phyloP scores from a whole-genome alignment of 768 basidiomycete species.

The Hydnum rufescens region DNA sequence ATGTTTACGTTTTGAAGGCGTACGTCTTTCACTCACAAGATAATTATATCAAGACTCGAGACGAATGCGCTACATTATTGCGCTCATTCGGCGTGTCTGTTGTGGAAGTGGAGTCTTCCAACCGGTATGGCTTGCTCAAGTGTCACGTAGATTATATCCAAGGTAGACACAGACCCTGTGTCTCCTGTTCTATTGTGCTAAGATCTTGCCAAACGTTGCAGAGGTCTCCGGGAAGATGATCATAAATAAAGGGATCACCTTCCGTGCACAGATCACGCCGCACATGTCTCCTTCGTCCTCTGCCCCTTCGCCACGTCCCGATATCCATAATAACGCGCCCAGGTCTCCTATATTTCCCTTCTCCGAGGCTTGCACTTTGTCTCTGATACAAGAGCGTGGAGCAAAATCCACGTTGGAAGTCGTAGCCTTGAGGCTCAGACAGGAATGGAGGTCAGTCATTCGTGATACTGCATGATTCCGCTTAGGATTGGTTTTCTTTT shows the following conservation, averaged over 20 bases:
- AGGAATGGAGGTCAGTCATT: conserved; percentile 2
- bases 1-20: conserved; percentile 7
- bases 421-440: not conserved
- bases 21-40: conserved; percentile 22
- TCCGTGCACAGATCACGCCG: conserved; percentile 2
- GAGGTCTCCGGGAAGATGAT: not conserved
- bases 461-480: no score
- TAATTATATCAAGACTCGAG: conserved; percentile 36
- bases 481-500: no score
- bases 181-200: not conserved
- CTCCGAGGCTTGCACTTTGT: not conserved
- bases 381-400: conserved; percentile 2
- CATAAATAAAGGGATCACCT: not conserved
- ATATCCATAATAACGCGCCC: not conserved
- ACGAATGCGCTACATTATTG: conserved; percentile 54
- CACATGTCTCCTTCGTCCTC: not conserved
- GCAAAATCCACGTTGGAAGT: conserved; percentile 1
- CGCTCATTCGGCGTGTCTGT: conserved; percentile 52
- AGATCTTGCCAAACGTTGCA: not conserved
- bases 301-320: not conserved
- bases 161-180: conserved; percentile 14
- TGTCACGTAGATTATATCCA: conserved; percentile 54
- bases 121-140: conserved; percentile 37
- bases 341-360: not conserved
- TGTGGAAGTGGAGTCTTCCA: conserved; percentile 29